These are phyloP conservation scores for Camelina sativa DNA, from an alignment of 345 rosid species.

Conservation along the genomic window DNA sequence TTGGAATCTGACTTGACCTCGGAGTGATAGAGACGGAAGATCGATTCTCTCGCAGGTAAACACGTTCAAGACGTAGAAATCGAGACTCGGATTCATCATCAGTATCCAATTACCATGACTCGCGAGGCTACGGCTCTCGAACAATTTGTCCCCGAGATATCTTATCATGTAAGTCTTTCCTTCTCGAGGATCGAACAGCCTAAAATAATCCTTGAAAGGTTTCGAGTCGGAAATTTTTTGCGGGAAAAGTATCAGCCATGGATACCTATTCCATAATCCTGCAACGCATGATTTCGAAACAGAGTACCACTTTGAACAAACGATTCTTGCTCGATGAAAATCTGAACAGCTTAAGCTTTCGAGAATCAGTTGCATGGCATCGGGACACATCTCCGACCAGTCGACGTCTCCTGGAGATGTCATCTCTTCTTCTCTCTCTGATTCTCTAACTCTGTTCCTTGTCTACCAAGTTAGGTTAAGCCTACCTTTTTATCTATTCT, in stretches of 20 bases:
- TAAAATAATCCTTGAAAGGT: not conserved
- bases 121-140: not conserved
- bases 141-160: not conserved
- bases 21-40: not conserved
- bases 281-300: not conserved
- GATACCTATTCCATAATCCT: not conserved
- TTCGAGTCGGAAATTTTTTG: not conserved
- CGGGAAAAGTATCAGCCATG: not conserved
- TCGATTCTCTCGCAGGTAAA: not conserved
- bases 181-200: not conserved
- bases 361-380: not conserved
- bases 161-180: not conserved
- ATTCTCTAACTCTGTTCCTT: not conserved
- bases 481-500: too few relatives aligned
- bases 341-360: not conserved
- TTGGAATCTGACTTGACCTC: not conserved
- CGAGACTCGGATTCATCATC: not conserved
- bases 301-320: slow-evolving; percentile 5
- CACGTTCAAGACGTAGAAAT: not conserved
- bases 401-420: not conserved
- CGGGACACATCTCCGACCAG: not conserved
- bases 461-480: too few relatives aligned
- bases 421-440: slow-evolving; percentile 1
- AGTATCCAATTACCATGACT: slow-evolving; percentile 1
- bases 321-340: not conserved